Percentiles rank a stretch among this genome's conserved stretches.
phyloP scores from a whole-genome alignment of 2,329 filamentous ascomycete species.

The Chalaropsis ovoidea region DNA sequence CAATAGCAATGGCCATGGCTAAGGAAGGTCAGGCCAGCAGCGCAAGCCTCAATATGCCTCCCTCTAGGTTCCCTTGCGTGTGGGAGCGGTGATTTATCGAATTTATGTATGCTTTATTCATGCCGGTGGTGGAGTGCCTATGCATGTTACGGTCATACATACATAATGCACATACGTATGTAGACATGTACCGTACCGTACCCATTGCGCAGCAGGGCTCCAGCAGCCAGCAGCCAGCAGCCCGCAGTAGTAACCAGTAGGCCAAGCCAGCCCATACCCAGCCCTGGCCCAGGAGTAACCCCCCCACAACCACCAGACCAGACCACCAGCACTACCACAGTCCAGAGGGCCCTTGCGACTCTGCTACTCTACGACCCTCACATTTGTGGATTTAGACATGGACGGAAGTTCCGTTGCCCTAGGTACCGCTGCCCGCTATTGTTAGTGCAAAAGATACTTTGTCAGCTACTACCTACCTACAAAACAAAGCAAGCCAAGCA shows the following conservation, averaged over 20 bases:
- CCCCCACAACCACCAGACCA: too few species aligned
- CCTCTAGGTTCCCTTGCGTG: not conserved
- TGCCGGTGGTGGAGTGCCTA: not conserved
- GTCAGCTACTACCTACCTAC: not conserved
- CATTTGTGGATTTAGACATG: not conserved
- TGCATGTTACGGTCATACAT: too few species aligned
- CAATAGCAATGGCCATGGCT: not conserved
- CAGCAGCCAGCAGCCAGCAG: too few species aligned
- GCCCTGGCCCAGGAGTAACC: not conserved
- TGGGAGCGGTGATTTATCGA: not conserved
- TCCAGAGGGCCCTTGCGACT: constrained; percentile 5
- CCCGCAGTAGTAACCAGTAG: too few species aligned
- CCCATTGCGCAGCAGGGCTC: not conserved
- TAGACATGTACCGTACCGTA: too few species aligned
- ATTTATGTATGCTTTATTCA: not conserved
- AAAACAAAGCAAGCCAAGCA: not conserved
- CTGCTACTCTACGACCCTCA: constrained; percentile 7
- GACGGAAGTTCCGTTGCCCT: constrained; percentile 13
- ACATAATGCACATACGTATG: not conserved
- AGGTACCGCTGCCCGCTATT: constrained; percentile 3
- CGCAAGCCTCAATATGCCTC: constrained; percentile 2
- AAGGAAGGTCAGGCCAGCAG: not conserved
- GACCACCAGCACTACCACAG: not conserved
- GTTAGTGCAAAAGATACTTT: constrained; percentile 9
- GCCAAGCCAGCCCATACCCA: not conserved